Evolutionary conservation across 352 stramenopile genomes (phyloP).

Genomic region (Phytophthora constricta): DNA sequence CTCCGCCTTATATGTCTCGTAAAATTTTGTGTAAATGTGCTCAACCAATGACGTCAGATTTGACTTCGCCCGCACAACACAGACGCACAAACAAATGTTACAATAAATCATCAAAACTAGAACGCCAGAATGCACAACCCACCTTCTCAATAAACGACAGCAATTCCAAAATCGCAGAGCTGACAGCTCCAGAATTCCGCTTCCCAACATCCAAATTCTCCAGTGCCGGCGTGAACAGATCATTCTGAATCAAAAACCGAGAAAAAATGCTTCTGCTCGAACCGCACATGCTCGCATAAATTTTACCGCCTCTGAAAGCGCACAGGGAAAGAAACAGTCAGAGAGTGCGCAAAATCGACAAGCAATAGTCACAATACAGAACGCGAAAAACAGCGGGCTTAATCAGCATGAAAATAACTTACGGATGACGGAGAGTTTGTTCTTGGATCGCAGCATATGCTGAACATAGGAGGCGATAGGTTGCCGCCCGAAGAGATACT

Average conservation of each 20-base stretch:
- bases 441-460: constrained; percentile 80
- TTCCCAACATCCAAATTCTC: constrained; percentile 57
- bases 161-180: constrained; percentile 78
- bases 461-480: constrained; percentile 76
- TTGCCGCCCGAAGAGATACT: constrained; percentile 86
- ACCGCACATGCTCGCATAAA: constrained; percentile 80
- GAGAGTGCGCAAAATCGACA: neutral
- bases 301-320: constrained; percentile 69
- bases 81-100: constrained; percentile 11
- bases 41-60: constrained; percentile 77
- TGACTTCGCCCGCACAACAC: too few species aligned
- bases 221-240: constrained; percentile 69
- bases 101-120: constrained; percentile 7
- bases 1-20: constrained; percentile 70
- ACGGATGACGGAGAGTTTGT: constrained; percentile 89
- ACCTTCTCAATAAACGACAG: constrained; percentile 83
- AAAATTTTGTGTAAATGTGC: constrained; percentile 85
- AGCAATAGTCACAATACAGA: too few species aligned
- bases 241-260: constrained; percentile 78
- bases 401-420: constrained; percentile 17
- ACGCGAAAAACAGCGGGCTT: too few species aligned
- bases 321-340: constrained; percentile 3
- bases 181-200: constrained; percentile 64
- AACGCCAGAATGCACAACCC: constrained; percentile 6
- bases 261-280: constrained; percentile 82